Conservation (phyloP, 768 basidiomycete species). For the Mycena olivaceomarginata region DNA sequence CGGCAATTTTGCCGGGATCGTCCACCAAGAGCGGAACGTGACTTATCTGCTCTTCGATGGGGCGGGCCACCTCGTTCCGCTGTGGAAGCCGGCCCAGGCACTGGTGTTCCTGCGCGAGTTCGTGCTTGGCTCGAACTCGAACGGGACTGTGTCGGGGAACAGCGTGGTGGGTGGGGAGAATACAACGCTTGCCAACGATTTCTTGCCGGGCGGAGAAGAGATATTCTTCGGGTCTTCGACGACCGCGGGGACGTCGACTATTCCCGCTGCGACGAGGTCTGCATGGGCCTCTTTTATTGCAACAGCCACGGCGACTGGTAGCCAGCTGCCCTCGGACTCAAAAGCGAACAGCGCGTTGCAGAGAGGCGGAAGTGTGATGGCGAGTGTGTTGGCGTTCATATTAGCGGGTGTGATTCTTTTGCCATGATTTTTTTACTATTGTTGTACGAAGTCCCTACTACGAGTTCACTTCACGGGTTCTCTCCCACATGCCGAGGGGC, state of each 20-base stretch:
- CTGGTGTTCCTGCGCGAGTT: constrained; percentile 67
- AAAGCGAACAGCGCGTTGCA: constrained; percentile 8
- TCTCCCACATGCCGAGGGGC: too few relatives aligned
- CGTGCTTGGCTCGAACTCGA: constrained; percentile 66
- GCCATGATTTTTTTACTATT: neutral
- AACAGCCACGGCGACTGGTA: constrained; percentile 48
- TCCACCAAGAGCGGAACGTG: constrained; percentile 73
- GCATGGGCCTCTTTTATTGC: constrained; percentile 59
- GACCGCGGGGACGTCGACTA: constrained; percentile 60
- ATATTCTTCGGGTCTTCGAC: constrained; percentile 65
- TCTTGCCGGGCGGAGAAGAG: constrained; percentile 61
- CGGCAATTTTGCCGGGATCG: constrained; percentile 66
- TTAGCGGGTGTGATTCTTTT: constrained; percentile 18
- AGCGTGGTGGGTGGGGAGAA: constrained; percentile 58
- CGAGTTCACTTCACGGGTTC: too few relatives aligned
- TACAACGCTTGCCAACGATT: constrained; percentile 54
- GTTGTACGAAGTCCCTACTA: neutral
- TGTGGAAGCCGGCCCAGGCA: constrained; percentile 54
- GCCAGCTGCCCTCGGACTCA: constrained; percentile 13
- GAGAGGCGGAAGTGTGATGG: neutral
- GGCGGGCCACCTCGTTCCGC: constrained; percentile 46
- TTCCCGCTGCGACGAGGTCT: constrained; percentile 59
- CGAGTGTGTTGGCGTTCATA: constrained; percentile 5
- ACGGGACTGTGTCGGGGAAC: constrained; percentile 62
- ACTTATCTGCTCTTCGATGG: constrained; percentile 46